Percentiles rank a stretch among this genome's conserved stretches.
These are phyloP conservation scores for Metschnikowia reukaufii DNA, from an alignment of 805 yeast species.

Conservation along the genomic window DNA sequence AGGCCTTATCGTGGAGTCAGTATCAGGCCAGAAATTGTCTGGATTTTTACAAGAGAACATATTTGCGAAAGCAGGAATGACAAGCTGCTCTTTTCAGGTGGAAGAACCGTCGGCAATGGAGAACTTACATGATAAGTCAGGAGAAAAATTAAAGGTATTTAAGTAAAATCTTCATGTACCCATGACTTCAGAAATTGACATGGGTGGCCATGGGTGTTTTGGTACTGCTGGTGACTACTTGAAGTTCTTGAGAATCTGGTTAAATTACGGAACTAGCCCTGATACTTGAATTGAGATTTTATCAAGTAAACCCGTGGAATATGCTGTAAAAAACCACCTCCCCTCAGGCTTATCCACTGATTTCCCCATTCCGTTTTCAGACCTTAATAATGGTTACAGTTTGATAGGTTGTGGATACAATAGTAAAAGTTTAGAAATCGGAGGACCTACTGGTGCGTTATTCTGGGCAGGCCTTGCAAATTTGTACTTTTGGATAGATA, in stretches of 20 bases:
- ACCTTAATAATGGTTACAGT: constrained; percentile 30
- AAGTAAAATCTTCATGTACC: constrained; percentile 14
- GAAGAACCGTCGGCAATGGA: constrained; percentile 8
- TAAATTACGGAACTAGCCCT: constrained; percentile 43
- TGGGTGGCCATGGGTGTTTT: constrained; percentile 47
- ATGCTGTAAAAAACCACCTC: constrained; percentile 34
- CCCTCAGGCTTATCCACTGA: constrained; percentile 24
- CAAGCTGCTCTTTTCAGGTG: constrained; percentile 19
- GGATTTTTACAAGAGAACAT: constrained; percentile 30
- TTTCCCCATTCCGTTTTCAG: constrained; percentile 21
- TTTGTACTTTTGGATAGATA: constrained; percentile 41
- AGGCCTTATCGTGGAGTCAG: constrained; percentile 35
- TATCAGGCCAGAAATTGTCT: constrained; percentile 34
- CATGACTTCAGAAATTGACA: constrained; percentile 27
- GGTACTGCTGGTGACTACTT: constrained; percentile 39
- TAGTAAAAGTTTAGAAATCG: constrained; percentile 28
- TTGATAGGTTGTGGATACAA: constrained; percentile 34
- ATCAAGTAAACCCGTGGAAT: constrained; percentile 28
- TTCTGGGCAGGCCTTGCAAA: constrained; percentile 45
- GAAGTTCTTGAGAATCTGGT: constrained; percentile 37
- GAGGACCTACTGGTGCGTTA: constrained; percentile 35
- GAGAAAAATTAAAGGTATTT: constrained; percentile 3
- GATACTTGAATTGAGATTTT: constrained; percentile 35
- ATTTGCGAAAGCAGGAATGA: constrained; percentile 38
- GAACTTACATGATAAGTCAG: constrained; percentile 8